Evolutionary conservation across 1,284 basidiomycete species (phyloP).

Genomic region (Malassezia cuniculi): DNA sequence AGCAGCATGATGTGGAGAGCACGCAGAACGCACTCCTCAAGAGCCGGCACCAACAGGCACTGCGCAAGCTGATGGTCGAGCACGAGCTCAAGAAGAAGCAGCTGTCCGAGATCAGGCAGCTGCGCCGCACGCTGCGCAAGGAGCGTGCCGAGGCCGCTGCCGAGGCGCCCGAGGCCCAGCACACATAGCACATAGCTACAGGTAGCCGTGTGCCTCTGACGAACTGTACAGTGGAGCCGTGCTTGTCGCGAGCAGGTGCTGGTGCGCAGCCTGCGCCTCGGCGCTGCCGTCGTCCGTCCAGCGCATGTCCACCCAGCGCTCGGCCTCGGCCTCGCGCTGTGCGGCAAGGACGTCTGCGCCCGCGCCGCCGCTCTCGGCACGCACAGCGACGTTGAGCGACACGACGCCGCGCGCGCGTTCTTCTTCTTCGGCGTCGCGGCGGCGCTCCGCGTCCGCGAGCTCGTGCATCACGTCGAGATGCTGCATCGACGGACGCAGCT

Average conservation of each 20-base stretch:
- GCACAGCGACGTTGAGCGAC: constrained; percentile 31
- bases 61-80: constrained; percentile 35
- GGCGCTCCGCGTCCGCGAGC: constrained; percentile 24
- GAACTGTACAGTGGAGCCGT: constrained; percentile 5
- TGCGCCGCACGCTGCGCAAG: constrained; percentile 30
- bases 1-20: constrained; percentile 37
- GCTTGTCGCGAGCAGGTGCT: constrained; percentile 1
- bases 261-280: background rate
- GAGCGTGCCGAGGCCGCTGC: constrained; percentile 27
- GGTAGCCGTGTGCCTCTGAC: constrained; percentile 1
- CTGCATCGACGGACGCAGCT: constrained; percentile 42
- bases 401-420: constrained; percentile 14
- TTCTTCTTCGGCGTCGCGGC: constrained; percentile 28
- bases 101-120: constrained; percentile 31
- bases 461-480: constrained; percentile 38
- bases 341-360: constrained; percentile 19
- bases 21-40: constrained; percentile 41
- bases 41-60: constrained; percentile 36
- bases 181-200: constrained; percentile 2
- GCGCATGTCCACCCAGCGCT: constrained; percentile 41
- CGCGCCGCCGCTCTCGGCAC: constrained; percentile 18
- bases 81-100: constrained; percentile 39
- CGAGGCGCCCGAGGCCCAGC: constrained; percentile 14
- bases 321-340: constrained; percentile 36
- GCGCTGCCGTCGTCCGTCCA: constrained; percentile 20